Evolutionary conservation across 2,329 filamentous ascomycete genomes (phyloP), one percentile per base, ranked within the genome.

Genomic region (Tympanopsis confertula): DNA sequence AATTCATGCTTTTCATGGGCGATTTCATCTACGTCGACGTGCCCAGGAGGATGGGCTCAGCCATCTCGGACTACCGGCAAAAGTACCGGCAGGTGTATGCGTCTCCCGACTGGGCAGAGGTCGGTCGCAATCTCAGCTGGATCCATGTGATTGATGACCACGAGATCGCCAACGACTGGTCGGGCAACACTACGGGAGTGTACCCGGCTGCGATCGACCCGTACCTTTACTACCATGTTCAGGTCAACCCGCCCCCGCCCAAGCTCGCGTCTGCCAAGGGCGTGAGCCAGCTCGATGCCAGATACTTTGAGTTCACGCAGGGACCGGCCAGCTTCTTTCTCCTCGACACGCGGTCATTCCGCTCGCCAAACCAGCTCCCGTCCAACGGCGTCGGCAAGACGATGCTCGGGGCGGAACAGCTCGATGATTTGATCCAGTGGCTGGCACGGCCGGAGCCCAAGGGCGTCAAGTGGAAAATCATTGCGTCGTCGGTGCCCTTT

Each of bases 111-210:
- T 98, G 91, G 91, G 67, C 74, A 1, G 64, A 76, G 1, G 78
- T 84, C 10, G 77, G 77, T 1, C 69, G 82, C 47, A 79, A 86
- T 39, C 65, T 96, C n/a, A 93, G 88, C 49, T 98, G 91, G 91
- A 86, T 96, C 33, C 91, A 98, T 52, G 88, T 94, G 2, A 73
- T 95, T 5, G 91, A 98, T 52, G 91, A 98, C 54, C 91, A 98
- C 51, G 91, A 98, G 54, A 95, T 98, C 43, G 74, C 74, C 4
- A 96, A 98, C 49, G 91, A 96, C 59, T 96, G 88, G 87, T 78
- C 82, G 42, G 68, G 72, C 14, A 91, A 89, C 53, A 81, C 74
- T 13, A 87, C 85, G 0, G 84, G 85, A 4, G 73, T 94, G 0
- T 95, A 89, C 53, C 59, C 70, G 3, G 74, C 82, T 0, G 88